Evolutionary conservation across 2,329 filamentous ascomycete species (phyloP).

Genomic region (Pseudopithomyces chartarum): DNA sequence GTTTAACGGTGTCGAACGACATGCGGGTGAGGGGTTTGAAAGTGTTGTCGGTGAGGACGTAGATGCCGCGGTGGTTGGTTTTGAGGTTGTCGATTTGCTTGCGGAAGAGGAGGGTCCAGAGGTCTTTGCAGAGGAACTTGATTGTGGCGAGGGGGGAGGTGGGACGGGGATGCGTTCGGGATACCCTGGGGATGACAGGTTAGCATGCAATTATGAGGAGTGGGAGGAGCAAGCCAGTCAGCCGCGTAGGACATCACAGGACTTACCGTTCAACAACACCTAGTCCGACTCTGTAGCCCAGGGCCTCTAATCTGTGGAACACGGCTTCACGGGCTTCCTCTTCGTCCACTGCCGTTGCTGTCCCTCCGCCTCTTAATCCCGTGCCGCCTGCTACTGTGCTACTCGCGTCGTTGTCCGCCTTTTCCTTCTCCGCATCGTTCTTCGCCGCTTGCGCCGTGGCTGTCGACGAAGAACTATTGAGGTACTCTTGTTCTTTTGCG

Average conservation of each 20-base stretch:
- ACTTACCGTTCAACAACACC: slow-evolving; percentile 85
- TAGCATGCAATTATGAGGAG: background rate
- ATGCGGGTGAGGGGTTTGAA: slow-evolving; percentile 90
- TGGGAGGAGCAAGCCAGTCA: background rate
- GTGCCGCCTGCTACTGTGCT: slow-evolving; percentile 31
- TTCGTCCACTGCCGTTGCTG: slow-evolving; percentile 60
- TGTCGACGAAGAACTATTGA: slow-evolving; percentile 16
- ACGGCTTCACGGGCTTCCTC: slow-evolving; percentile 85
- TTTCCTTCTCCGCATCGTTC: slow-evolving; percentile 16
- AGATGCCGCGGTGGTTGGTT: slow-evolving; percentile 95
- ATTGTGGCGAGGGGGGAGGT: slow-evolving; percentile 93
- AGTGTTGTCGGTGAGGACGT: slow-evolving; percentile 89
- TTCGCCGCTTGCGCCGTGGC: slow-evolving; percentile 15
- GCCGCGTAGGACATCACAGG: background rate
- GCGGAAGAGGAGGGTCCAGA: slow-evolving; percentile 91
- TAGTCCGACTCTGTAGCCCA: slow-evolving; percentile 91
- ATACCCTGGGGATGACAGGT: slow-evolving; percentile 64
- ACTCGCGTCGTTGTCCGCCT: slow-evolving; percentile 28
- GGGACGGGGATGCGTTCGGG: slow-evolving; percentile 82
- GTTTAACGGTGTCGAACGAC: slow-evolving; percentile 69
- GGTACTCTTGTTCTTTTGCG: slow-evolving; percentile 51
- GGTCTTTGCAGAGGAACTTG: slow-evolving; percentile 98
- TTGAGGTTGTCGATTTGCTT: slow-evolving; percentile 99
- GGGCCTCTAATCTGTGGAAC: slow-evolving; percentile 78
- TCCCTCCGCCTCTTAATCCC: slow-evolving; percentile 19